Base-by-base conservation (phyloP, 2,329 filamentous ascomycete species). In the Mollisia scopiformis region DNA sequence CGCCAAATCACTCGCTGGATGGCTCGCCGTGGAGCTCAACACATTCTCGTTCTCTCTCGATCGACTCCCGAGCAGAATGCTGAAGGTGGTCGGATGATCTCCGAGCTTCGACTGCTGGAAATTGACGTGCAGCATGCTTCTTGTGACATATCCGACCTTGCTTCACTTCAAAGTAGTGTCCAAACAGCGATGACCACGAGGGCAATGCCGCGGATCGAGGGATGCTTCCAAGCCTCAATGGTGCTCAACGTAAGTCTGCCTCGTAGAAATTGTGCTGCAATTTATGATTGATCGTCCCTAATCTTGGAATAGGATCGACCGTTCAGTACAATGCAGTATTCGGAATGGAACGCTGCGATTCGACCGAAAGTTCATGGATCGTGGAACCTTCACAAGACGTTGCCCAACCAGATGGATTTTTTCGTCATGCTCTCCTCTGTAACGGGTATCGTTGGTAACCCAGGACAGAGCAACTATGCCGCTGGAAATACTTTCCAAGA, bases 61-160 rank as follows among this genome's bases (percentile, higher is more conserved):
- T 55, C 31, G 31, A 33, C 19, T 13, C 6, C 27, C 64, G 68
- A 3, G 64, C 63, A n/a, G 59, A 68, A 11, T 68, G 69, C 31
- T 3, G 19, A 21, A 6, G 19, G n/a, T n/a, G n/a, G n/a, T n/a
- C n/a, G n/a, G n/a, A n/a, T n/a, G n/a, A n/a, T n/a, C n/a, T n/a
- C n/a, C n/a, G n/a, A n/a, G n/a, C n/a, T n/a, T n/a, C n/a, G n/a
- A n/a, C n/a, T n/a, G n/a, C n/a, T n/a, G n/a, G n/a, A n/a, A n/a
- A n/a, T n/a, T n/a, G n/a, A n/a, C n/a, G n/a, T n/a, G n/a, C n/a
- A n/a, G n/a, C n/a, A n/a, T n/a, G n/a, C n/a, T n/a, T n/a, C n/a
- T n/a, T 84, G 83, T 69, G 79, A 86, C 57, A 79, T 84, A 2
- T 74, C 78, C 1, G 73, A 78, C 27, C 65, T 71, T 1, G 66